Evolutionary conservation across 225 moss, liverwort and hornwort genomes (phyloP).

Genomic region (Climacium dendroides): DNA sequence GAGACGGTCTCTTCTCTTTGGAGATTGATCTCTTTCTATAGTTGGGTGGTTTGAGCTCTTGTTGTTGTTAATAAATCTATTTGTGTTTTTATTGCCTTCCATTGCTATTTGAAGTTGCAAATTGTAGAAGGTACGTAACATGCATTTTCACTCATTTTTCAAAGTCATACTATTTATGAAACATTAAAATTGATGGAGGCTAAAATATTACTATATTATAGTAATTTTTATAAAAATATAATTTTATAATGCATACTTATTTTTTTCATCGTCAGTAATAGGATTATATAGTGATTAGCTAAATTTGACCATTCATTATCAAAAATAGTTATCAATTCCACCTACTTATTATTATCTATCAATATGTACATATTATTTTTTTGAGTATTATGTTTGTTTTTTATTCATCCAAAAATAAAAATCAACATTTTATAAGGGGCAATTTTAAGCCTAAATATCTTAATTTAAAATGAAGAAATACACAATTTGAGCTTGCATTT

Average conservation of each 20-base stretch:
- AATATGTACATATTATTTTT: fast-evolving
- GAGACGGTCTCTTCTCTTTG: no score
- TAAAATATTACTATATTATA: neutral
- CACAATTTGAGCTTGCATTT: neutral
- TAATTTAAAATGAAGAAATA: neutral
- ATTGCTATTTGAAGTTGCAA: no score
- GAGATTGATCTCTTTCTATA: no score
- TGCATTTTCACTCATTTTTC: neutral
- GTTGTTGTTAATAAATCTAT: no score
- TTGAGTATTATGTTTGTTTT: neutral
- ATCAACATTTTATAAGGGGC: fast-evolving
- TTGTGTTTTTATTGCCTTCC: no score
- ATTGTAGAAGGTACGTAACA: no score
- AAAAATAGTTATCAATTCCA: no score
- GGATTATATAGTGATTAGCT: neutral
- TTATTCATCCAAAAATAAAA: neutral
- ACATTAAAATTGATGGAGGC: no score
- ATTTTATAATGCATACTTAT: no score
- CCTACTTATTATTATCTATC: neutral
- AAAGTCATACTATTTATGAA: no score
- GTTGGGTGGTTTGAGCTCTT: no score
- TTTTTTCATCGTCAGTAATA: neutral
- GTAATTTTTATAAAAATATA: neutral
- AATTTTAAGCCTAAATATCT: neutral
- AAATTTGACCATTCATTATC: fast-evolving